These are phyloP conservation scores for Steccherinum ochraceum DNA, from an alignment of 768 basidiomycete species.

Conservation along the genomic window DNA sequence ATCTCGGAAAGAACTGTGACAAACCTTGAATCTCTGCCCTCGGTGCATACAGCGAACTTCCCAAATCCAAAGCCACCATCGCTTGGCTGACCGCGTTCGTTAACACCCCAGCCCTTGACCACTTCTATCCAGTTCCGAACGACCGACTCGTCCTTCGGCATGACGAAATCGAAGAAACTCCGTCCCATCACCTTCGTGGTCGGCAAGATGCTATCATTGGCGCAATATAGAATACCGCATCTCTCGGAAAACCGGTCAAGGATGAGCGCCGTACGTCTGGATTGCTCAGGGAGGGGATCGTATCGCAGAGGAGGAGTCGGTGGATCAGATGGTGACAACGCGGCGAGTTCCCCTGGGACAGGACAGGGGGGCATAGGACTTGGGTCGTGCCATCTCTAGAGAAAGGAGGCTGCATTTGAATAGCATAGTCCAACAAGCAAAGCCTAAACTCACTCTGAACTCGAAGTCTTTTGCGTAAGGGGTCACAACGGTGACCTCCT, in stretches of 20 bases:
- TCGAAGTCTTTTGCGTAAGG: constrained; percentile 37
- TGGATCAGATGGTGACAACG: background rate
- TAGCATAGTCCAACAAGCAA: background rate
- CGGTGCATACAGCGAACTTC: constrained; percentile 49
- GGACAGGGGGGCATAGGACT: constrained; percentile 22
- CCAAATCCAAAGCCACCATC: constrained; percentile 85
- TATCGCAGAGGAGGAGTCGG: constrained; percentile 34
- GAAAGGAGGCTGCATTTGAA: no score
- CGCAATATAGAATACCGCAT: constrained; percentile 64
- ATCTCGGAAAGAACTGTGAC: constrained; percentile 10
- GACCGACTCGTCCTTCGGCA: constrained; percentile 51
- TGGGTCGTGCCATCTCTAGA: constrained; percentile 27
- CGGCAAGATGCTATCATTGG: constrained; percentile 63
- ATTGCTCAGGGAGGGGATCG: constrained; percentile 61
- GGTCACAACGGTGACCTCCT: constrained; percentile 72
- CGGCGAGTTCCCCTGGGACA: background rate
- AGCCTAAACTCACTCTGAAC: constrained; percentile 28
- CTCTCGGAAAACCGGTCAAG: constrained; percentile 68
- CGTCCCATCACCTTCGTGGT: constrained; percentile 55
- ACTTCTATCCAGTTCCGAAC: constrained; percentile 72
- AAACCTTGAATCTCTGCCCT: constrained; percentile 61
- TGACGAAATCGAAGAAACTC: constrained; percentile 73
- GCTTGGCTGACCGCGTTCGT: constrained; percentile 76
- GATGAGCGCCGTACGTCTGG: constrained; percentile 73
- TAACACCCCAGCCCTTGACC: constrained; percentile 80